phyloP scores from a whole-genome alignment of 306 rosid species.

The Chamaecrista fasciculata region DNA sequence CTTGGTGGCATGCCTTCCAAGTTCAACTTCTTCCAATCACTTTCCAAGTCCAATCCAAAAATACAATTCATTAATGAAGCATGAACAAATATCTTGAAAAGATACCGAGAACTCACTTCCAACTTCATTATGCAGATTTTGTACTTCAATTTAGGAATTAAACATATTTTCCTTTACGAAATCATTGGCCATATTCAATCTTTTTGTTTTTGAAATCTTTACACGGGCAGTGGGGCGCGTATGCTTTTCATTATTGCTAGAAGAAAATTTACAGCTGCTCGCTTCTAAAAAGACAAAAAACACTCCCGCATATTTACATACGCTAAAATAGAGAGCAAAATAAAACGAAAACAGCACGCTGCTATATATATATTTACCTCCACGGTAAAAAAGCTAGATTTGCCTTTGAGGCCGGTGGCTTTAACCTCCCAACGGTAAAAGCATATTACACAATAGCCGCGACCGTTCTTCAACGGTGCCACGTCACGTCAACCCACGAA shows the following conservation, averaged over 20 bases:
- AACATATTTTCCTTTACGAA: too few species aligned
- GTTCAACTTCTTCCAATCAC: background rate
- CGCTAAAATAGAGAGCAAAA: background rate
- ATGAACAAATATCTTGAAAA: background rate
- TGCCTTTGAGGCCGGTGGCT: too few species aligned
- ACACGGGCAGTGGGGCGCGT: background rate
- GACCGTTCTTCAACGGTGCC: constrained; percentile 59
- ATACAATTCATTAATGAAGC: background rate
- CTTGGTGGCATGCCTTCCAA: background rate
- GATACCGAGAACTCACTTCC: too few species aligned
- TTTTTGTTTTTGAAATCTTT: background rate
- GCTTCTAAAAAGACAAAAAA: background rate
- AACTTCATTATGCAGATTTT: too few species aligned
- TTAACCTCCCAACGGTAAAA: constrained; percentile 9
- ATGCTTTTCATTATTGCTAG: background rate
- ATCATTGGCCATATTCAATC: background rate
- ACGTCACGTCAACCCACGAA: constrained; percentile 46
- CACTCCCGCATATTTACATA: constrained; percentile 40
- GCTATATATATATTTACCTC: background rate
- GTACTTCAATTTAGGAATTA: too few species aligned
- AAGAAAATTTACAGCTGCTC: constrained; percentile 33
- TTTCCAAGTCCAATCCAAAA: background rate
- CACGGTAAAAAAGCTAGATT: constrained; percentile 16
- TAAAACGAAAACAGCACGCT: background rate
- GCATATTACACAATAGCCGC: constrained; percentile 13